These are phyloP conservation scores for Flaveria robusta DNA, from an alignment of 129 eudicot genomes.

Conservation along the genomic window DNA sequence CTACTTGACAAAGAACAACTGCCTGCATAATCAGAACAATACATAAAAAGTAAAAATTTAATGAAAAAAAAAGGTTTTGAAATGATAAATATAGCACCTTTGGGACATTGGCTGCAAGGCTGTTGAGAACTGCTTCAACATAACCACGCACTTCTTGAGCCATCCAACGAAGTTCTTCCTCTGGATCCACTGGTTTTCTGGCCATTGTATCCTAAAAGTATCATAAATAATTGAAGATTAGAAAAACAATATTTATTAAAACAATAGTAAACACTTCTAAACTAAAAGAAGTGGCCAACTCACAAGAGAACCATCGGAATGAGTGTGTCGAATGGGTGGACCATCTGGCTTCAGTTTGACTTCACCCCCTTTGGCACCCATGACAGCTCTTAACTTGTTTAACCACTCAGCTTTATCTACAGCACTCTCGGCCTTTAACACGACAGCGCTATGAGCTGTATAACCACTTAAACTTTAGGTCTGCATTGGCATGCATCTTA, in stretches of 20 bases:
- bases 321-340: constrained; percentile 77
- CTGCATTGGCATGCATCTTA: constrained; percentile 22
- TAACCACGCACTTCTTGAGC: constrained; percentile 99
- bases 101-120: constrained; percentile 99
- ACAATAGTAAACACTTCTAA: not conserved
- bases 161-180: constrained; percentile 99
- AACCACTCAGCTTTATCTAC: constrained; percentile 91
- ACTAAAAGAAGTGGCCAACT: constrained; percentile 16
- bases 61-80: not conserved
- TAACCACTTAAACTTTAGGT: constrained; percentile 31
- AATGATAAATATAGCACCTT: constrained; percentile 48
- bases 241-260: not conserved
- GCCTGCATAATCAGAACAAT: constrained; percentile 60
- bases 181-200: constrained; percentile 97
- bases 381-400: constrained; percentile 67
- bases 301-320: constrained; percentile 97
- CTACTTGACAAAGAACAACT: constrained; percentile 99
- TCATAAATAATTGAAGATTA: not conserved
- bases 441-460: constrained; percentile 97
- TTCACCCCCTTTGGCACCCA: constrained; percentile 77
- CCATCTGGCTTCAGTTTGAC: constrained; percentile 70
- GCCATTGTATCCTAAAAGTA: constrained; percentile 78
- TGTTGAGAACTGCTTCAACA: constrained; percentile 97
- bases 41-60: not conserved
- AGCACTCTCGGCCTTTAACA: constrained; percentile 91